These are phyloP conservation scores for Cordyceps militaris DNA, from an alignment of 2,329 filamentous ascomycete species.

Conservation along the genomic window DNA sequence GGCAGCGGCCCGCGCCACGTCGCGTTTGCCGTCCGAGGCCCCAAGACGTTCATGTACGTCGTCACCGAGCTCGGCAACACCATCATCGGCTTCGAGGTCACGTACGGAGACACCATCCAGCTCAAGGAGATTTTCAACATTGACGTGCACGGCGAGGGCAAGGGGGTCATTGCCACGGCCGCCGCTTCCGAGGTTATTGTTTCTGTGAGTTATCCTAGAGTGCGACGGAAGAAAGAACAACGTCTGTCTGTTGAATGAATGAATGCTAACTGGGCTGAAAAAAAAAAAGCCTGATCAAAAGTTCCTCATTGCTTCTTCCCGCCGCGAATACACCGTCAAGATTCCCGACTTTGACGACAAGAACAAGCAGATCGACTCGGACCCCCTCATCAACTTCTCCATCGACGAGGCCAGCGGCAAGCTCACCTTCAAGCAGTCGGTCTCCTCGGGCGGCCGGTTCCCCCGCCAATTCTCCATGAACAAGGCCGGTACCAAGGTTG, in stretches of 20 bases:
- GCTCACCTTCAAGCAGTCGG: slow-evolving; percentile 48
- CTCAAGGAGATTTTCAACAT: slow-evolving; percentile 42
- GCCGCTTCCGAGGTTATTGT: slow-evolving; percentile 50
- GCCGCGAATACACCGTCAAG: slow-evolving; percentile 50
- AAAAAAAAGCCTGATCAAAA: slow-evolving; percentile 47
- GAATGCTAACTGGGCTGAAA: background rate
- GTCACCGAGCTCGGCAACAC: slow-evolving; percentile 54
- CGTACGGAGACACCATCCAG: slow-evolving; percentile 37
- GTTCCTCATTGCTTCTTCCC: slow-evolving; percentile 62
- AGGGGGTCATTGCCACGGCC: slow-evolving; percentile 33
- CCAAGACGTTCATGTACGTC: slow-evolving; percentile 50
- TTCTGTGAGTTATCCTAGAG: slow-evolving; percentile 40
- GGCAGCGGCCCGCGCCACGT: slow-evolving; percentile 61
- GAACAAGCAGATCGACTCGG: slow-evolving; percentile 43
- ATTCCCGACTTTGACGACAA: slow-evolving; percentile 37
- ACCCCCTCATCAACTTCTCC: slow-evolving; percentile 57
- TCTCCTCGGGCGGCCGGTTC: slow-evolving; percentile 55
- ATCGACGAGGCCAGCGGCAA: slow-evolving; percentile 48
- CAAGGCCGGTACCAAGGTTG: slow-evolving; percentile 54
- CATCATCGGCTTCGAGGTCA: slow-evolving; percentile 49
- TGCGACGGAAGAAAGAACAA: background rate
- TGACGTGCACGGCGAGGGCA: slow-evolving; percentile 40
- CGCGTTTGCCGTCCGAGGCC: slow-evolving; percentile 43
- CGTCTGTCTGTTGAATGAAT: background rate
- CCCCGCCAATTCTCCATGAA: slow-evolving; percentile 65